Evolutionary conservation across 805 yeast species (phyloP).

Genomic region (Saccharomycopsis synnaedendra): DNA sequence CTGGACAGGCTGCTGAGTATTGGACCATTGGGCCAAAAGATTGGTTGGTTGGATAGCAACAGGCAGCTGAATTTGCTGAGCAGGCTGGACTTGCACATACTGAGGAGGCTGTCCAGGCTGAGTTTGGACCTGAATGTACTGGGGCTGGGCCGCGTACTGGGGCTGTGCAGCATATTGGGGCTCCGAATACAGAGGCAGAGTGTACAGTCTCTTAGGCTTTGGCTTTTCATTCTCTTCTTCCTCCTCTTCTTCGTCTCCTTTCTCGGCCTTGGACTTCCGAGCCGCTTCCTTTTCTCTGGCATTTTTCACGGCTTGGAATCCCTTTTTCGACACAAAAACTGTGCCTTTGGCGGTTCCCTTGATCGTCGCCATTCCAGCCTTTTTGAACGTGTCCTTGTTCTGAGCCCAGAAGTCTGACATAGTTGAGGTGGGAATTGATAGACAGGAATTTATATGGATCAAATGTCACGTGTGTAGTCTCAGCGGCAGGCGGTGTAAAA

Average conservation of each 20-base stretch:
- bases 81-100: constrained; percentile 10
- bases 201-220: constrained; percentile 1
- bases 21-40: too few relatives aligned
- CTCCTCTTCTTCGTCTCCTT: constrained; percentile 12
- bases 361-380: constrained; percentile 36
- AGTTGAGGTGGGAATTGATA: not conserved
- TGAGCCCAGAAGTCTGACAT: constrained; percentile 36
- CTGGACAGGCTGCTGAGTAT: not conserved
- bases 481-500: too few relatives aligned
- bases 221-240: constrained; percentile 11
- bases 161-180: not conserved
- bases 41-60: too few relatives aligned
- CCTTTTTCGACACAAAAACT: constrained; percentile 36
- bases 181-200: not conserved
- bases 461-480: too few relatives aligned
- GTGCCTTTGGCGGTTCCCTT: constrained; percentile 43
- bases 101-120: constrained; percentile 7
- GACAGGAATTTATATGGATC: too few relatives aligned
- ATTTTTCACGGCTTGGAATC: constrained; percentile 30
- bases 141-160: not conserved
- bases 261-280: constrained; percentile 19
- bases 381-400: constrained; percentile 39
- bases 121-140: not conserved
- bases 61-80: not conserved
- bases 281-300: constrained; percentile 35